These are phyloP conservation scores for Aethionema arabicum DNA, from an alignment of 345 rosid species.

Conservation along the genomic window DNA sequence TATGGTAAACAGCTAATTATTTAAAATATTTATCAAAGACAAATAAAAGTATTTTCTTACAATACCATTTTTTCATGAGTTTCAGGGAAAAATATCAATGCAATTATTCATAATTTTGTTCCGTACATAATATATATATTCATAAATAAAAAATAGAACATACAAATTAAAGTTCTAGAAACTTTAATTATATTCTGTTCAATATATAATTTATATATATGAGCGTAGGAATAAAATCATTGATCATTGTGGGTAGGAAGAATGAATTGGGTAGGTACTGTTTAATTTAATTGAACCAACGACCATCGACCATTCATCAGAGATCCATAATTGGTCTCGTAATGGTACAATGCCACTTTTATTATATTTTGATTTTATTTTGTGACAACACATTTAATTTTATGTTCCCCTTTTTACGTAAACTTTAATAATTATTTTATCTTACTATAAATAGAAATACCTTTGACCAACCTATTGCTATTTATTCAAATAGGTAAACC, in stretches of 20 bases:
- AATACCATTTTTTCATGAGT: too few relatives aligned
- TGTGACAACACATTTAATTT: slow-evolving; percentile 19
- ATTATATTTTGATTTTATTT: slow-evolving; percentile 2
- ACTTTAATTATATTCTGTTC: neutral
- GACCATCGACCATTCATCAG: slow-evolving; percentile 28
- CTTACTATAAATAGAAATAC: slow-evolving; percentile 24
- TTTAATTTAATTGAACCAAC: slow-evolving; percentile 36
- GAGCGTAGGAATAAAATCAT: neutral
- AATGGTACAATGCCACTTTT: neutral
- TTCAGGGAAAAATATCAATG: too few relatives aligned
- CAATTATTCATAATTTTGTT: too few relatives aligned
- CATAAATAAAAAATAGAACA: too few relatives aligned
- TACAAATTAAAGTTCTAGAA: too few relatives aligned
- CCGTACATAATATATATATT: too few relatives aligned
- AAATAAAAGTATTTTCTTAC: too few relatives aligned
- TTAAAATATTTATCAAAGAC: too few relatives aligned
- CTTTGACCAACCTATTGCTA: slow-evolving; percentile 24
- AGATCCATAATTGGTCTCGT: slow-evolving; percentile 10
- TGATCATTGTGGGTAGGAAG: slow-evolving; percentile 23
- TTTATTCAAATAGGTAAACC: slow-evolving; percentile 24
- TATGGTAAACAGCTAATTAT: too few relatives aligned
- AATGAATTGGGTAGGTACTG: slow-evolving; percentile 26
- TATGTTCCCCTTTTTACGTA: slow-evolving; percentile 17
- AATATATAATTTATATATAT: neutral
- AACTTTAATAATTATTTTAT: slow-evolving; percentile 3